A percentile compares a stretch with the other conserved stretches of the same genome.
These are phyloP conservation scores for Tricholoma sp. DNA, from an alignment of 768 basidiomycete genomes.

Conservation along the genomic window DNA sequence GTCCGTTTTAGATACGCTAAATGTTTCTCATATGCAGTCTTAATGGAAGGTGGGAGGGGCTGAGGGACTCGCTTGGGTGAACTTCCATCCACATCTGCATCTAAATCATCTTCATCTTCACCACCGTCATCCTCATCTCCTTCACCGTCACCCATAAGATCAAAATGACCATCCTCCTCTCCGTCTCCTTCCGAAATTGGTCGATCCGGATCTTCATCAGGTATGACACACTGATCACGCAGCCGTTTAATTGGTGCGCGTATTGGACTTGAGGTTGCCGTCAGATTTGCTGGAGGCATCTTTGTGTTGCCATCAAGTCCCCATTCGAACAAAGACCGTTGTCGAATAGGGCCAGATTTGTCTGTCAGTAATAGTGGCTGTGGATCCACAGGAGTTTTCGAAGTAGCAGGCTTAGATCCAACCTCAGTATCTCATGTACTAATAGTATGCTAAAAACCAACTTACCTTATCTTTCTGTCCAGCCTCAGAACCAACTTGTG, in stretches of 20 bases:
- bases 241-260: background rate
- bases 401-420: background rate
- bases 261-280: background rate
- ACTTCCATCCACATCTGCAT: constrained; percentile 28
- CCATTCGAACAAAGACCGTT: background rate
- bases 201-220: background rate
- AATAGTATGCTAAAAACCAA: no score
- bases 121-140: constrained; percentile 29
- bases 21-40: background rate
- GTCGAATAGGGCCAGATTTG: background rate
- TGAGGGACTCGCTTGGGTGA: background rate
- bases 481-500: no score
- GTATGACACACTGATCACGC: background rate
- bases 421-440: no score
- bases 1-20: background rate
- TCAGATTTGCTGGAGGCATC: background rate
- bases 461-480: no score
- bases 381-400: background rate
- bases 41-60: background rate
- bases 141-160: constrained; percentile 22
- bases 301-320: background rate
- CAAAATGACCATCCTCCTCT: background rate
- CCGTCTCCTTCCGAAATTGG: background rate
- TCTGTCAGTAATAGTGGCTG: background rate
- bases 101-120: constrained; percentile 27